Conservation (phyloP, 2,329 filamentous ascomycete genomes). For the Bipolaris oryzae region DNA sequence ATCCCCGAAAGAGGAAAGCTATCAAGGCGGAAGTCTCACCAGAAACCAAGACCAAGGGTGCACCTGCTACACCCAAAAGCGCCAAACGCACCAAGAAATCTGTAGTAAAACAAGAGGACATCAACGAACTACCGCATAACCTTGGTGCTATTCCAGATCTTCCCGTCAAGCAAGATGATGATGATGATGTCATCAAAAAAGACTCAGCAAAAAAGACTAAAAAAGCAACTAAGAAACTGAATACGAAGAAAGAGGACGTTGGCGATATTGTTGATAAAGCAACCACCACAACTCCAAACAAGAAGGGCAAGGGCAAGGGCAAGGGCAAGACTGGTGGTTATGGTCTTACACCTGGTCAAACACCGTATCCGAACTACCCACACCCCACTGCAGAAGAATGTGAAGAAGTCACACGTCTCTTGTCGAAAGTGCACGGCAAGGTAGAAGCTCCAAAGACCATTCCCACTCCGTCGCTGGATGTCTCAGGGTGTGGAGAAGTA, state of each 20-base stretch:
- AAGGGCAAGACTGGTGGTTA: constrained; percentile 51
- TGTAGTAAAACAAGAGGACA: constrained; percentile 47
- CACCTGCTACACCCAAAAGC: constrained; percentile 26
- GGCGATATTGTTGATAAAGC: constrained; percentile 36
- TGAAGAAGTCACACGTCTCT: constrained; percentile 68
- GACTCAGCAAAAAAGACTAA: constrained; percentile 24
- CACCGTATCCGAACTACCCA: constrained; percentile 71
- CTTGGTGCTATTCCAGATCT: constrained; percentile 50
- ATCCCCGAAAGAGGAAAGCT: constrained; percentile 35
- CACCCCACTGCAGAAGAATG: constrained; percentile 73
- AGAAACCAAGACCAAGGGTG: constrained; percentile 7
- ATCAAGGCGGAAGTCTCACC: constrained; percentile 27
- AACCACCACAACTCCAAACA: constrained; percentile 40
- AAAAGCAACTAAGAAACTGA: constrained; percentile 26
- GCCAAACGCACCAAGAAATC: constrained; percentile 48
- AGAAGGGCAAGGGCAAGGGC: constrained; percentile 35
- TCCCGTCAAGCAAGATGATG: constrained; percentile 13
- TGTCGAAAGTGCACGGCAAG: constrained; percentile 70
- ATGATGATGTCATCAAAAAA: not conserved
- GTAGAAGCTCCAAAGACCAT: constrained; percentile 69
- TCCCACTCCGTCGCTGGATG: constrained; percentile 70
- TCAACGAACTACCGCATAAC: constrained; percentile 63
- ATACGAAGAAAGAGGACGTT: constrained; percentile 28
- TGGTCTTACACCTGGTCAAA: constrained; percentile 55
- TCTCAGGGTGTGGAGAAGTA: constrained; percentile 73